Evolutionary conservation across 495 filamentous ascomycete species (phyloP).

Genomic region (Zalerion maritima): DNA sequence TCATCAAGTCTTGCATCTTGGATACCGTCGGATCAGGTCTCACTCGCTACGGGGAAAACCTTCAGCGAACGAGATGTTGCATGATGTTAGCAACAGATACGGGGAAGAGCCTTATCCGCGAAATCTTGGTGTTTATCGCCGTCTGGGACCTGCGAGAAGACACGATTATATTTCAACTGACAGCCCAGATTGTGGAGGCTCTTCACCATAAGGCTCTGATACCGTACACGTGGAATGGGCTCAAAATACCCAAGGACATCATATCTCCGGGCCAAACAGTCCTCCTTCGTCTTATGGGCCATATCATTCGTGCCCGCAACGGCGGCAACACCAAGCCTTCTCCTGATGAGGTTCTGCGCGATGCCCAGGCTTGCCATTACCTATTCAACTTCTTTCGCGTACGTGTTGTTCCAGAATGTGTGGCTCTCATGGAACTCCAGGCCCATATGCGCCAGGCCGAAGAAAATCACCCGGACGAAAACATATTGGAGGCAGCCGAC

Average conservation of each 20-base stretch:
- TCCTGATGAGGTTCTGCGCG: constrained; percentile 31
- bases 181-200: constrained; percentile 86
- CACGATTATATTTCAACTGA: constrained; percentile 86
- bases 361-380: constrained; percentile 59
- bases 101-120: constrained; percentile 72
- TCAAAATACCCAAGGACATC: constrained; percentile 85
- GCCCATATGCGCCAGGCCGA: constrained; percentile 71
- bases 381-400: constrained; percentile 84
- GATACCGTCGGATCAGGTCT: constrained; percentile 44
- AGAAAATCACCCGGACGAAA: constrained; percentile 34
- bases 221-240: constrained; percentile 78
- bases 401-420: constrained; percentile 81
- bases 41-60: constrained; percentile 47
- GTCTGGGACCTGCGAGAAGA: constrained; percentile 90
- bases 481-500: constrained; percentile 41
- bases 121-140: constrained; percentile 88
- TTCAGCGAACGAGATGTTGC: constrained; percentile 74
- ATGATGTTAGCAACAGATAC: constrained; percentile 75
- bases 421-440: constrained; percentile 83
- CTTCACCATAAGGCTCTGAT: constrained; percentile 77
- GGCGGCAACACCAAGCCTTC: constrained; percentile 39
- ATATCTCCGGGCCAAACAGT: constrained; percentile 90
- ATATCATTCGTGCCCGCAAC: constrained; percentile 63
- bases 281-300: constrained; percentile 73
- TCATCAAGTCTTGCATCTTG: constrained; percentile 78